Evolutionary conservation across 768 basidiomycete species (phyloP).

Genomic region (Leucocoprinus birnbaumii): DNA sequence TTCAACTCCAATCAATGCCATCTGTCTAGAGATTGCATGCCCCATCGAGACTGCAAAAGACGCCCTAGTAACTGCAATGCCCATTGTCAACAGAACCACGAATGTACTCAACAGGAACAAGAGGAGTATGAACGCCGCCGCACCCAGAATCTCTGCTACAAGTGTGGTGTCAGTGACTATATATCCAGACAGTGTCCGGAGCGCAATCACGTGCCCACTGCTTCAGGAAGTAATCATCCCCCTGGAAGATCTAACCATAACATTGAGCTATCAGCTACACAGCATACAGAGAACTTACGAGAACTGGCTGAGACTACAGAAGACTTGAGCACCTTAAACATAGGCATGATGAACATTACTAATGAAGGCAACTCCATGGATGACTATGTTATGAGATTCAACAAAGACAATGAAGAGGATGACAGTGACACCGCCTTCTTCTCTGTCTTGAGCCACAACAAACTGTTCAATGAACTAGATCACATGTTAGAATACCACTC

Average conservation of each 20-base stretch:
- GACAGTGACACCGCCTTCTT: too few relatives aligned
- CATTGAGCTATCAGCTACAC: constrained; percentile 7
- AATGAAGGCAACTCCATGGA: too few relatives aligned
- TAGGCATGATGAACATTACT: neutral
- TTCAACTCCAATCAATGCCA: too few relatives aligned
- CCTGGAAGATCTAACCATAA: constrained; percentile 13
- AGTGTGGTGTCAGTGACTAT: constrained; percentile 25
- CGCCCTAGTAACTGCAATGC: too few relatives aligned
- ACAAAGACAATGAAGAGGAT: too few relatives aligned
- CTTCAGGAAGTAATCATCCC: constrained; percentile 8
- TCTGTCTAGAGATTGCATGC: too few relatives aligned
- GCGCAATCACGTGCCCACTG: constrained; percentile 14
- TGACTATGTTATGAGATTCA: too few relatives aligned
- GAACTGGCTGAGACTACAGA: constrained; percentile 13
- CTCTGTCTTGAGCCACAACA: too few relatives aligned
- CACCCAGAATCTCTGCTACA: constrained; percentile 23
- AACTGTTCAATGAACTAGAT: too few relatives aligned
- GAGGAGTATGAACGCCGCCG: constrained; percentile 13
- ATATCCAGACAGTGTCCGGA: constrained; percentile 26
- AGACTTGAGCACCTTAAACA: constrained; percentile 10
- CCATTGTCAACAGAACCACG: neutral
- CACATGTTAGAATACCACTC: too few relatives aligned
- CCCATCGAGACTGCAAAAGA: too few relatives aligned
- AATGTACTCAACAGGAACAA: neutral
- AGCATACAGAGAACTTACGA: neutral